Evolutionary conservation across 2,329 filamentous ascomycete genomes (phyloP), one percentile per base, ranked within the genome.

Genomic region (Aspergillus sp.): DNA sequence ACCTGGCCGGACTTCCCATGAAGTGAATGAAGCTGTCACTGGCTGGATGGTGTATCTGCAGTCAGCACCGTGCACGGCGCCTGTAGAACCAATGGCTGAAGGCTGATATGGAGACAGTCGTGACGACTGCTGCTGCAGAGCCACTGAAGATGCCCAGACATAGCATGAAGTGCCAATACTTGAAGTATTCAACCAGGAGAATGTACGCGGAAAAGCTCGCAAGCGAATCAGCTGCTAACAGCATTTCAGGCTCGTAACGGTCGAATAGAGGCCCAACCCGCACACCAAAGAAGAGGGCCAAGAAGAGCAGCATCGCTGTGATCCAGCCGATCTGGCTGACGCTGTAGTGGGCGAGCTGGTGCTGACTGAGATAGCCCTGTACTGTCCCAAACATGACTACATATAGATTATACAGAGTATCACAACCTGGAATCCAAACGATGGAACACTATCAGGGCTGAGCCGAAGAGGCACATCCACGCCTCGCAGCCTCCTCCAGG

Each of bases 251-350:
- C 0, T 80, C 81, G 40, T 81, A 78, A 0, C 72, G 71, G 56
- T 82, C 80, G 56, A 82, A 79, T 3, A 82, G 57, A 1, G 80
- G 80, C 0, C 80, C 80, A 7, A 80, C 73, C 62, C 80, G 79
- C 4, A 82, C 75, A 4, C 77, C 79, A 2, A 80, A 69, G 14
- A 79, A 72, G 0, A 82, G 65, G 0, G 75, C 72, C 1, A 82
- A 62, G 46, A 80, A 81, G 5, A 77, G 73, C 35, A 80, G 76
- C 4, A 81, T 60, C 1, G 79, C 77, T 1, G 76, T 75, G 52
- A 82, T 82, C 80, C 80, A 83, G 19, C 79, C 80, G 0, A 83
- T 73, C 41, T 82, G 75, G 3, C 77, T 68, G 3, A 76, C 68
- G 3, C 72, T 73, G 59, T 79, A 80, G 7, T 64, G 58, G 0